Evolutionary conservation across 2,329 filamentous ascomycete genomes (phyloP), one percentile per base, ranked within the genome.

Genomic region (Lachnellula occidentalis): DNA sequence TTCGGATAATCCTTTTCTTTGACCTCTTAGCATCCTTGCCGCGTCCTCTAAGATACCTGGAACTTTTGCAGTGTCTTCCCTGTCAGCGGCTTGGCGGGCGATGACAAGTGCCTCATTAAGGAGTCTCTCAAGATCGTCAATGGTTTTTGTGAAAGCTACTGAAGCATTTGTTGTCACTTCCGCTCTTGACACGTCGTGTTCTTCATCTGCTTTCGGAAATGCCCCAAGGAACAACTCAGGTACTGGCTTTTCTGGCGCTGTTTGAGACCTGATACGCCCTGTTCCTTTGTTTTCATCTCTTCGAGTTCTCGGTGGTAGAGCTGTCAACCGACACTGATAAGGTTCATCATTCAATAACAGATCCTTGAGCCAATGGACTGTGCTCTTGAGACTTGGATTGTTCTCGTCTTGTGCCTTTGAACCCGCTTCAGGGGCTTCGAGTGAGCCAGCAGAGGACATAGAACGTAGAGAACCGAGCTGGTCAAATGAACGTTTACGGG

Each of bases 41-140:
- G 63, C 61, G 36, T 59, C 58, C 6, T 50, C 58, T 21, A 66
- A 57, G 24, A 65, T 42, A 15, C 51, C 43, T 41, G 64, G 61
- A 12, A 58, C 50, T 34, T 58, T 58, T 19, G 19, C 24, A 12
- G 57, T 41, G 48, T 65, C 57, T 21, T 66, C 53, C 24, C 48
- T 66, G 42, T 67, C 65, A 9, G 66, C 61, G 48, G 67, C 68
- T 52, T 69, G 60, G 45, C 67, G 63, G 36, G 71, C 71, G 57
- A 74, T 67, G 21, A 60, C 49, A 3, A 73, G 57, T 17, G 71
- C 70, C 59, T 72, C 69, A 31, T 65, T 67, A 19, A 72, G 61
- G 12, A 72, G 62, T 39, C 57, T 55, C 55, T 71, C 70, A 22
- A 72, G 61, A 51, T 70, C 66, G 22, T 65, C 65, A 45, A 72